Conservation (phyloP, 2,329 filamentous ascomycete species). For the Sclerotinia sclerotiorum region DNA sequence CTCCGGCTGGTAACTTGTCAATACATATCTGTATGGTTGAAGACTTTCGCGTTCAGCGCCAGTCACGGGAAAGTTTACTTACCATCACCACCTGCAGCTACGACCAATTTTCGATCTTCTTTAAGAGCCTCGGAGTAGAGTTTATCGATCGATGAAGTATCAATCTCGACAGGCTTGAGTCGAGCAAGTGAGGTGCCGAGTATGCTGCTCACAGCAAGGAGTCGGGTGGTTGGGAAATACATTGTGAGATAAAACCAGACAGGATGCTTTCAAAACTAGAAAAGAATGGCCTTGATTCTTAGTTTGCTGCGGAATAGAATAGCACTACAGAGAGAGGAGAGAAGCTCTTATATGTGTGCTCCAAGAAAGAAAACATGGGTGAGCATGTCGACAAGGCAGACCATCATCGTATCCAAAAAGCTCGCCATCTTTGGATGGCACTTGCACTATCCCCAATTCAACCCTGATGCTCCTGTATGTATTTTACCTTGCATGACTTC, state of each 20-base stretch:
- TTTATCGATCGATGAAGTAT: not conserved
- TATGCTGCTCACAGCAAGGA: conserved; percentile 7
- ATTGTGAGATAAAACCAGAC: not conserved
- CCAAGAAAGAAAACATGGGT: not conserved
- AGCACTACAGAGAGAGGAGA: not conserved
- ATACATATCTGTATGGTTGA: not conserved
- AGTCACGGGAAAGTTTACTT: not conserved
- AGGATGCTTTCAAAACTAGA: not conserved
- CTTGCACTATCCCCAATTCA: not conserved
- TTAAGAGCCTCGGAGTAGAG: not conserved
- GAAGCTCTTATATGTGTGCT: not conserved
- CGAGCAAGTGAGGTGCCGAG: not conserved
- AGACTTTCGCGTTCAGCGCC: not conserved
- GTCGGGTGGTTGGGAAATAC: not conserved
- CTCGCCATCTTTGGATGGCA: not conserved
- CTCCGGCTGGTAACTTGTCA: not conserved
- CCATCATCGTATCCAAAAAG: not conserved
- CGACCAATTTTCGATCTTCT: conserved; percentile 7
- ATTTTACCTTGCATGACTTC: not conserved
- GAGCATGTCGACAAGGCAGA: no score
- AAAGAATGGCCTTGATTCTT: not conserved
- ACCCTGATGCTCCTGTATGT: not conserved
- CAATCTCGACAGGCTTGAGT: not conserved
- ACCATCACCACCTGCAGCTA: conserved; percentile 16
- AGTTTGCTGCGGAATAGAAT: not conserved